These are phyloP conservation scores for Colletotrichum sp. DNA, from an alignment of 2,329 filamentous ascomycete genomes.

Conservation along the genomic window DNA sequence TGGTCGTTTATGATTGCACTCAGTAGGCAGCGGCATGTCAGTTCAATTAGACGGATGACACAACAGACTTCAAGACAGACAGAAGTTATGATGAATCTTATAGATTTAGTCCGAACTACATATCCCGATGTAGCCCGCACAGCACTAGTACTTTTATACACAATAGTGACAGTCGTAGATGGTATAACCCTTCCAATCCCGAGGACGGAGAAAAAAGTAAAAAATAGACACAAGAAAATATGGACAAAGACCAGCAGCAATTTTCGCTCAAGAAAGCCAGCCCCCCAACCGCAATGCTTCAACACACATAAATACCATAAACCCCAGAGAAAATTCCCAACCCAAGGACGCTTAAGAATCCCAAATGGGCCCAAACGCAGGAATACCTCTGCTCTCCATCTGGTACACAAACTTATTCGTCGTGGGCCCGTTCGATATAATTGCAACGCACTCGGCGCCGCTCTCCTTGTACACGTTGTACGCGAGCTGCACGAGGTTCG, in stretches of 20 bases:
- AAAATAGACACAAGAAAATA: background rate
- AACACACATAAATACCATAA: background rate
- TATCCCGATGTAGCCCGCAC: background rate
- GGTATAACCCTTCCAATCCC: background rate
- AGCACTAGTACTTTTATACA: background rate
- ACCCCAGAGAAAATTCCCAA: background rate
- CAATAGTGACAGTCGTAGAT: background rate
- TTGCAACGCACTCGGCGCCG: conserved; percentile 71
- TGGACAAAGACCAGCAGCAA: background rate
- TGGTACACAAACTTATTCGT: conserved; percentile 73
- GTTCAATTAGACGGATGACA: no score
- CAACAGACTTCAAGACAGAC: background rate
- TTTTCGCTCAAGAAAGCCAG: background rate
- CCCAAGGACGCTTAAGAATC: conserved; percentile 48
- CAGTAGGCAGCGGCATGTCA: no score
- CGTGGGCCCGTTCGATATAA: conserved; percentile 73
- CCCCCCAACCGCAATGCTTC: background rate
- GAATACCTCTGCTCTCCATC: conserved; percentile 68
- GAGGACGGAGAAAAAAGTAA: background rate
- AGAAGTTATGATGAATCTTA: background rate
- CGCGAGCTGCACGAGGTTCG: conserved; percentile 56
- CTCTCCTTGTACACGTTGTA: conserved; percentile 62
- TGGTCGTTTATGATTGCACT: no score
- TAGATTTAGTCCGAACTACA: background rate
- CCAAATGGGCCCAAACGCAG: conserved; percentile 77